Conservation (phyloP, 1,284 basidiomycete genomes). For the Trametes pubescens region DNA sequence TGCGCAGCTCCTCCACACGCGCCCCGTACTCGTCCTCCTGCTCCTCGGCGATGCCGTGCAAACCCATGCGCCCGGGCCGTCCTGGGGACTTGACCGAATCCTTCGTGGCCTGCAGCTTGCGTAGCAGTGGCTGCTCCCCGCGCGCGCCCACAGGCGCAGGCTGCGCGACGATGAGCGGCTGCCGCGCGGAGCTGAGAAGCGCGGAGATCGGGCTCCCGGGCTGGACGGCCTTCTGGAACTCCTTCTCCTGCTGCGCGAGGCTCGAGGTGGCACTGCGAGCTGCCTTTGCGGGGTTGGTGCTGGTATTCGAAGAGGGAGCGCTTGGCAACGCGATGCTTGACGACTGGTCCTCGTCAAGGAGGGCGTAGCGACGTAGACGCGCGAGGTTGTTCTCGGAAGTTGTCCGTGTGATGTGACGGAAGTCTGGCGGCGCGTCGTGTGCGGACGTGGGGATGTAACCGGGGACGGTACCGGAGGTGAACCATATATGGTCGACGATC, state of each 20-base stretch:
- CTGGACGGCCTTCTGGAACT: constrained; percentile 95
- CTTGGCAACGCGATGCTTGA: constrained; percentile 51
- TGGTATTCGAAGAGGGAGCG: constrained; percentile 35
- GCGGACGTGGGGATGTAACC: constrained; percentile 82
- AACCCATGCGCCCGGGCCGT: constrained; percentile 43
- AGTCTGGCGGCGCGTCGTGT: constrained; percentile 79
- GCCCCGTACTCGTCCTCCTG: constrained; percentile 49
- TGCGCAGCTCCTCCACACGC: constrained; percentile 53
- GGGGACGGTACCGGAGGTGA: constrained; percentile 85
- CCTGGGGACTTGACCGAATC: constrained; percentile 50
- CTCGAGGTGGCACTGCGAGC: constrained; percentile 59
- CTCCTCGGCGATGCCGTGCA: constrained; percentile 63
- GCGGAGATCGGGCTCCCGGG: constrained; percentile 96
- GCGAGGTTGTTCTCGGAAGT: constrained; percentile 78
- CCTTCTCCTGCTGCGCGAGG: constrained; percentile 90
- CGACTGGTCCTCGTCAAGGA: constrained; percentile 68
- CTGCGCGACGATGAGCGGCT: constrained; percentile 83
- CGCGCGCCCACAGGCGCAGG: constrained; percentile 38
- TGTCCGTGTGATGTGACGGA: constrained; percentile 68
- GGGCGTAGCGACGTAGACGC: constrained; percentile 63
- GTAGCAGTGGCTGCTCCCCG: constrained; percentile 62
- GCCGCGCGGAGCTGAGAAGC: constrained; percentile 86
- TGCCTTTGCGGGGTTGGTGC: constrained; percentile 35
- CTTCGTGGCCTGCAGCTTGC: constrained; percentile 60
- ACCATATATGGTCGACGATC: constrained; percentile 89